Percentiles rank a stretch among this genome's conserved stretches.
These are phyloP conservation scores for Ochromonas danica DNA, from an alignment of 108 stramenopile species.

Conservation along the genomic window DNA sequence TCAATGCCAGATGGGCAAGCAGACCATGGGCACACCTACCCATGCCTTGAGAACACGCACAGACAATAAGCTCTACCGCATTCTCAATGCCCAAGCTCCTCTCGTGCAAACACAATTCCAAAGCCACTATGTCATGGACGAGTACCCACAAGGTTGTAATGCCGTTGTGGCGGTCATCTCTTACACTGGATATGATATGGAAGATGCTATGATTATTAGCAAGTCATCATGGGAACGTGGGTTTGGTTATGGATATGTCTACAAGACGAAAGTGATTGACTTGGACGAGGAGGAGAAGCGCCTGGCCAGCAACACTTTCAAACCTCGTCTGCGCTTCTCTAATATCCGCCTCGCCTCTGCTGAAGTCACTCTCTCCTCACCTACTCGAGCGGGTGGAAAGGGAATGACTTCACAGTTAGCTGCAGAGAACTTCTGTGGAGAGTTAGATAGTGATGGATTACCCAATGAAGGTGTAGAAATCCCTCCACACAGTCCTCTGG, in stretches of 20 bases:
- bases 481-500: constrained; percentile 79
- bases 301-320: background rate
- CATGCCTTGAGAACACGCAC: constrained; percentile 80
- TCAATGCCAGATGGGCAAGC: constrained; percentile 99
- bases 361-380: background rate
- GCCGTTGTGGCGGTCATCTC: constrained; percentile 97
- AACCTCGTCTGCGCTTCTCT: background rate
- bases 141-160: constrained; percentile 78
- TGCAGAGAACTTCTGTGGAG: too few relatives aligned
- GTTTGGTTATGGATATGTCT: constrained; percentile 87
- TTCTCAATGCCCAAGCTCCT: constrained; percentile 90
- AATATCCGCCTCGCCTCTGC: background rate
- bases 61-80: constrained; percentile 92
- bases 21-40: constrained; percentile 97
- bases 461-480: constrained; percentile 80
- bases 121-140: constrained; percentile 89
- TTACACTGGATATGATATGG: constrained; percentile 99
- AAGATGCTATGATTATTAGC: constrained; percentile 99
- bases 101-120: constrained; percentile 88
- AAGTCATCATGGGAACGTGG: constrained; percentile 87
- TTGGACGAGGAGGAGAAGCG: constrained; percentile 50
- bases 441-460: constrained; percentile 84
- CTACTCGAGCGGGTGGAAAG: constrained; percentile 9
- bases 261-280: constrained; percentile 69
- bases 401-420: background rate